phyloP scores from a whole-genome alignment of 2,329 filamentous ascomycete species.

The Venturiaceae sp. region DNA sequence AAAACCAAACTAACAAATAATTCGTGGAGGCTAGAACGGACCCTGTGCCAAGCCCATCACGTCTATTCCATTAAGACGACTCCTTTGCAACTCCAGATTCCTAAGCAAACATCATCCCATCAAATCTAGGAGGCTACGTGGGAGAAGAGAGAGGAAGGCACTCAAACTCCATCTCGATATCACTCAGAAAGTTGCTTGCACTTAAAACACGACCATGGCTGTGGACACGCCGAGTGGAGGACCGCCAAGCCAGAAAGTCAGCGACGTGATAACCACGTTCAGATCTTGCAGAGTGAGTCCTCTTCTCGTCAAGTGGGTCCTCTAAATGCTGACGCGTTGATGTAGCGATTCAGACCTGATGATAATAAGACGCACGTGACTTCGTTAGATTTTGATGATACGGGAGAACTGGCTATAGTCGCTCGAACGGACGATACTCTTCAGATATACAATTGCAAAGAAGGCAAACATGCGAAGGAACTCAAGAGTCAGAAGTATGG shows the following conservation, averaged over 20 bases:
- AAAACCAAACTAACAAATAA: too few relatives aligned
- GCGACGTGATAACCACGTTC: not conserved
- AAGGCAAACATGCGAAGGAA: conserved; percentile 81
- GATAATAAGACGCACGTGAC: conserved; percentile 56
- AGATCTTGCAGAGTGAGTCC: conserved; percentile 4
- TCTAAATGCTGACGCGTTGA: not conserved
- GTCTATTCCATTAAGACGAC: too few relatives aligned
- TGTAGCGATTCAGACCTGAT: conserved; percentile 35
- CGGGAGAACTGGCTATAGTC: conserved; percentile 83
- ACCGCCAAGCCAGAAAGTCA: conserved; percentile 7
- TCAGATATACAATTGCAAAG: conserved; percentile 88
- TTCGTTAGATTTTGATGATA: conserved; percentile 93
- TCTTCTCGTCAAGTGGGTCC: not conserved
- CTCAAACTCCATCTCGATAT: too few relatives aligned
- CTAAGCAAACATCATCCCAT: not conserved
- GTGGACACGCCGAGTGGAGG: not conserved
- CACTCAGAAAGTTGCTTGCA: too few relatives aligned
- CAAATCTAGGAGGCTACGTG: not conserved
- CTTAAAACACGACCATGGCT: not conserved
- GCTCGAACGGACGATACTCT: conserved; percentile 91
- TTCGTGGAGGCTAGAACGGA: too few relatives aligned
- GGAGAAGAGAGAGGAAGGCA: not conserved
- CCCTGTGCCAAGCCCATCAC: not conserved
- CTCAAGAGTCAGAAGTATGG: conserved; percentile 95
- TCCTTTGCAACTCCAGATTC: not conserved